phyloP scores from a whole-genome alignment of 1,284 basidiomycete species.

The Tranzscheliella williamsii region DNA sequence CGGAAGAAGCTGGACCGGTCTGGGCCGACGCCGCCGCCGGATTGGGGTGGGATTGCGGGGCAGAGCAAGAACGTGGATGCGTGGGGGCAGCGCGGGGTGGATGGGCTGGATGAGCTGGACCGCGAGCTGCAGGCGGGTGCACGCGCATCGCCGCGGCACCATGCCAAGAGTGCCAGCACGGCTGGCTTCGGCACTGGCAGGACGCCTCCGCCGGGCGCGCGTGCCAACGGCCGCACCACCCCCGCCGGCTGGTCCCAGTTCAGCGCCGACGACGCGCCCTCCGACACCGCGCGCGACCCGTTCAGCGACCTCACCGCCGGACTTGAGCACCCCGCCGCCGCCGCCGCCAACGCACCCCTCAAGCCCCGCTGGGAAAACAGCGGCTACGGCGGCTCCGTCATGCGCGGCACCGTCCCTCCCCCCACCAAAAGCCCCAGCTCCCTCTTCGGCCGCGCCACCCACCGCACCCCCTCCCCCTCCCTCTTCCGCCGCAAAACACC shows the following conservation, averaged over 20 bases:
- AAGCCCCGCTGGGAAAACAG: constrained; percentile 2
- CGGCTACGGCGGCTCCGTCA: constrained; percentile 5
- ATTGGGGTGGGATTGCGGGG: constrained; percentile 25
- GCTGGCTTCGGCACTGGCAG: background rate
- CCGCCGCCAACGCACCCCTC: constrained; percentile 3
- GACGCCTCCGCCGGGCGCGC: constrained; percentile 3
- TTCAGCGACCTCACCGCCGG: constrained; percentile 4
- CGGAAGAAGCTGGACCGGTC: constrained; percentile 28
- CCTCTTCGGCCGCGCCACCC: constrained; percentile 6
- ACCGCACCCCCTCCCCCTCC: constrained; percentile 26
- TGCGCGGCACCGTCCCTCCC: constrained; percentile 7
- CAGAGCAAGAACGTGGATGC: constrained; percentile 14
- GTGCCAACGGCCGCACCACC: constrained; percentile 11
- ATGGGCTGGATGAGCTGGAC: constrained; percentile 48
- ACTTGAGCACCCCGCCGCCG: constrained; percentile 22
- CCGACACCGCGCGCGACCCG: constrained; percentile 14
- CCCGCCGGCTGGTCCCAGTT: constrained; percentile 34
- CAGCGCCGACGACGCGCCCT: constrained; percentile 5
- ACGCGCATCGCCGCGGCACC: constrained; percentile 5
- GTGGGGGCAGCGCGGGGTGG: constrained; percentile 7
- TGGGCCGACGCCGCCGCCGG: constrained; percentile 25
- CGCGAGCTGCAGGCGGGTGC: constrained; percentile 43
- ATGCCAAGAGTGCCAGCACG: constrained; percentile 3
- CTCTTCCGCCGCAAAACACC: constrained; percentile 27
- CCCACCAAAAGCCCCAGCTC: constrained; percentile 11